Evolutionary conservation across 139 green algal genomes (phyloP), one percentile per base, ranked within the genome.

Genomic region (Nannochloris sp.): DNA sequence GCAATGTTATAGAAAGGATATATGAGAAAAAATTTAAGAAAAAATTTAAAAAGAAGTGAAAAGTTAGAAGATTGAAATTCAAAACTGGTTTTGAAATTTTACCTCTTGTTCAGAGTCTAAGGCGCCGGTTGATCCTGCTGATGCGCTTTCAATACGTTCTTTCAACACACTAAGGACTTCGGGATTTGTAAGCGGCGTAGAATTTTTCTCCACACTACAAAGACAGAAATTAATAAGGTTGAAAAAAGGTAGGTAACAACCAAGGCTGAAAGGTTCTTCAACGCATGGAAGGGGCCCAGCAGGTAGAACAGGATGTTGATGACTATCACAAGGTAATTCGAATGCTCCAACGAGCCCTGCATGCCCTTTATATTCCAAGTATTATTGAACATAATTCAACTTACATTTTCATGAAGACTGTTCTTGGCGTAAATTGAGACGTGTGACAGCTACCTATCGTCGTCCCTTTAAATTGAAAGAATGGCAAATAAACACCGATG

Each of bases 131-230:
- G 64, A 60, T 25, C 65, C 60, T 2, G 57, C 57, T 24, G 73
- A 45, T 47, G 61, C 57, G 63, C 79, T 64, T 7, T 65, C 70
- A 13, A 76, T 75, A 36, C 74, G 29, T 10, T 77, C 75, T 10
- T 64, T 59, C 19, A 84, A 63, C 27, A 83, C 74, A 30, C 70
- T 48, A n/a, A 78, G 57, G 27, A 84, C 78, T 47, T 84, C 78
- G 25, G 51, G 46, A 59, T 84, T 84, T 27, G 66, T 78, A 10
- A 74, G 38, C 6, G 72, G 42, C 42, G 42, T 67, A 27, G 39
- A 32, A 9, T 75, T 73, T 27, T 62, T 51, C 30, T 82, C 64
- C 8, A 83, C 6, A 56, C 76, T 83, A 73, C 54, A 64, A 10
- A 29, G 19, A 19, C 19, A 19, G 42, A 51, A 51, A 51, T 27